These are phyloP conservation scores for Cotoneaster glaucophyllus DNA, from an alignment of 306 rosid genomes.

Conservation along the genomic window DNA sequence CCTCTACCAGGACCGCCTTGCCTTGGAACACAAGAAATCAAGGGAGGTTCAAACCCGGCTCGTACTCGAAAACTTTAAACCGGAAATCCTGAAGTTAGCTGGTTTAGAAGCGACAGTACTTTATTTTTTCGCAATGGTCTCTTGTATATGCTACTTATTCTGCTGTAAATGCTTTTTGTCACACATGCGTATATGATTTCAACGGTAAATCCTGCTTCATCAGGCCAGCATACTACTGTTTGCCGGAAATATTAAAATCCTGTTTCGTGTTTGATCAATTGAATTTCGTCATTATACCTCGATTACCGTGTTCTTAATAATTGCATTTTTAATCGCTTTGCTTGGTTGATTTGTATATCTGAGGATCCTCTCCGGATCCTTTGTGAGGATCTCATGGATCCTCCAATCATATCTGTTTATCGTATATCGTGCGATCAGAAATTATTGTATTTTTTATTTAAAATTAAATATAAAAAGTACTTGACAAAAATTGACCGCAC, in stretches of 20 bases:
- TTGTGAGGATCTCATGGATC: rapidly evolving
- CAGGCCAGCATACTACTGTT: constrained; percentile 1
- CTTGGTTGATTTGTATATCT: too few relatives aligned
- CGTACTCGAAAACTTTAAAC: constrained; percentile 17
- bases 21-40: constrained; percentile 40
- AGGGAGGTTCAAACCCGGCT: constrained; percentile 33
- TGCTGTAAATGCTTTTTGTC: constrained; percentile 18
- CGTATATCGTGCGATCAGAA: too few relatives aligned
- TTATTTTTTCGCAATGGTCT: background rate
- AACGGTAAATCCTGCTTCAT: constrained; percentile 23
- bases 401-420: too few relatives aligned
- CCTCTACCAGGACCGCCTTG: constrained; percentile 26
- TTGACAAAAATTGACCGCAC: too few relatives aligned
- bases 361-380: too few relatives aligned
- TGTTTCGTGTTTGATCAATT: constrained; percentile 7
- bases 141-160: constrained; percentile 27
- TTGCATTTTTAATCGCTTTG: too few relatives aligned
- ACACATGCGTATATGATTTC: constrained; percentile 22
- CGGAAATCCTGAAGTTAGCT: constrained; percentile 7
- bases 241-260: background rate
- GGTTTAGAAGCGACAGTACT: background rate
- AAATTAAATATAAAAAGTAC: too few relatives aligned
- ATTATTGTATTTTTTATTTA: too few relatives aligned
- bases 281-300: background rate
- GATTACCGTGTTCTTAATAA: background rate